phyloP scores from a whole-genome alignment of 768 basidiomycete genomes.

The Auriculariales sp. region DNA sequence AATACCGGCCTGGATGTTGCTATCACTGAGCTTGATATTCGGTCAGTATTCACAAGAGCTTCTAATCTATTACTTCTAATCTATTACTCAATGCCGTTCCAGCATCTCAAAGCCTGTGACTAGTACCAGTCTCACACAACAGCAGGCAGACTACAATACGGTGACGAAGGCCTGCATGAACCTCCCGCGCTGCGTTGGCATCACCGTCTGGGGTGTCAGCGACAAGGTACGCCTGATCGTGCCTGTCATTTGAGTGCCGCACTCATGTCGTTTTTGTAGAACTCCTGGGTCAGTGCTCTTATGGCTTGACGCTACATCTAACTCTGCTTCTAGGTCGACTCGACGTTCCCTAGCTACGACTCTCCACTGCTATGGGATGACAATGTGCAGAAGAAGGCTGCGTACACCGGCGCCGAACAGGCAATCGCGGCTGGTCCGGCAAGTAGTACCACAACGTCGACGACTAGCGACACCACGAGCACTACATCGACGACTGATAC shows the following conservation, averaged over 20 bases:
- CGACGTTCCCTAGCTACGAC: neutral
- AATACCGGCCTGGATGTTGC: neutral
- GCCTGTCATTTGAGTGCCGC: neutral
- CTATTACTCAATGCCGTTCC: too few species aligned
- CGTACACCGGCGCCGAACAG: neutral
- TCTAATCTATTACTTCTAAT: neutral
- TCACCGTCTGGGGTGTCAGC: neutral
- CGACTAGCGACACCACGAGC: too few species aligned
- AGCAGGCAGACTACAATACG: neutral
- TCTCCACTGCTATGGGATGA: neutral
- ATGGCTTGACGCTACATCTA: too few species aligned
- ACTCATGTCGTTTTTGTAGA: neutral
- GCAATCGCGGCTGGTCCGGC: too few species aligned
- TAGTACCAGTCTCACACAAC: neutral
- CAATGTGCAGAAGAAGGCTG: neutral
- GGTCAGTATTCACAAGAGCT: constrained; percentile 10
- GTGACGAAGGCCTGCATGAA: neutral
- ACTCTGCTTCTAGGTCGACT: too few species aligned
- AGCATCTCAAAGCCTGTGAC: neutral
- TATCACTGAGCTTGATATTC: constrained; percentile 47
- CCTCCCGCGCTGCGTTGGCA: neutral
- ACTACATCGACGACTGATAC: too few species aligned
- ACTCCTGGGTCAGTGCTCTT: neutral
- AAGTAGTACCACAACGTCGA: too few species aligned
- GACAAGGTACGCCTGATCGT: neutral